Evolutionary conservation across 2,329 filamentous ascomycete genomes (phyloP).

Genomic region (Torrubiella hemipterigena): DNA sequence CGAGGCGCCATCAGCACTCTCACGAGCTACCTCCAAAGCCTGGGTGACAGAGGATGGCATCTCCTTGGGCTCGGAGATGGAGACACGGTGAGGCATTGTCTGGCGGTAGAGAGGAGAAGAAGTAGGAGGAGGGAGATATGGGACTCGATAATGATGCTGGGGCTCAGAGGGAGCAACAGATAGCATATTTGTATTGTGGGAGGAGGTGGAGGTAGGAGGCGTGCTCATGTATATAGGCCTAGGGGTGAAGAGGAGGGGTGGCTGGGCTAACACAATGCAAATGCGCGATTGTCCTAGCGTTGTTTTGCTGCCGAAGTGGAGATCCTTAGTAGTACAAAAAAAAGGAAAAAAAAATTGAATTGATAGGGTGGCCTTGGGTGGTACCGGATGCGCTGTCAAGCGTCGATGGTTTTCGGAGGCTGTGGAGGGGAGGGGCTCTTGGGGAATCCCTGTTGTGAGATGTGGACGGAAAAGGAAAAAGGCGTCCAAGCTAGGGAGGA

Average conservation of each 20-base stretch:
- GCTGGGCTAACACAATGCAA: no score
- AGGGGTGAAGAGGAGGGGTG: neutral
- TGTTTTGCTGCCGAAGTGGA: no score
- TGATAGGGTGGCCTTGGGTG: no score
- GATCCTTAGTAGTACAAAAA: no score
- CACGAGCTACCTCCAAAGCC: slow-evolving; percentile 65
- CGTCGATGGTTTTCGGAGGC: no score
- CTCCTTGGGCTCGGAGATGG: slow-evolving; percentile 1
- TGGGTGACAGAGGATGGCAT: slow-evolving; percentile 37
- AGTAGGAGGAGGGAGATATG: slow-evolving; percentile 5
- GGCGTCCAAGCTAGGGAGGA: no score
- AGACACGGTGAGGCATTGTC: slow-evolving; percentile 1
- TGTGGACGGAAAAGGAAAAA: no score
- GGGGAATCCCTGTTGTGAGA: no score
- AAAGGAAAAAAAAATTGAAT: no score
- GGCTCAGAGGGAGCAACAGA: slow-evolving; percentile 1
- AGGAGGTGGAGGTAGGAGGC: neutral
- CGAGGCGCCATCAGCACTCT: slow-evolving; percentile 53
- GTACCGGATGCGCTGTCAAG: no score
- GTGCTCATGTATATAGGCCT: slow-evolving; percentile 6
- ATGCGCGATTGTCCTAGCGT: no score
- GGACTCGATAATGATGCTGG: slow-evolving; percentile 3
- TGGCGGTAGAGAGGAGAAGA: neutral
- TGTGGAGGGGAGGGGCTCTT: no score
- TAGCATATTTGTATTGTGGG: neutral